Conservation (phyloP, 352 stramenopile genomes). For the Thalassiosira gravida region DNA sequence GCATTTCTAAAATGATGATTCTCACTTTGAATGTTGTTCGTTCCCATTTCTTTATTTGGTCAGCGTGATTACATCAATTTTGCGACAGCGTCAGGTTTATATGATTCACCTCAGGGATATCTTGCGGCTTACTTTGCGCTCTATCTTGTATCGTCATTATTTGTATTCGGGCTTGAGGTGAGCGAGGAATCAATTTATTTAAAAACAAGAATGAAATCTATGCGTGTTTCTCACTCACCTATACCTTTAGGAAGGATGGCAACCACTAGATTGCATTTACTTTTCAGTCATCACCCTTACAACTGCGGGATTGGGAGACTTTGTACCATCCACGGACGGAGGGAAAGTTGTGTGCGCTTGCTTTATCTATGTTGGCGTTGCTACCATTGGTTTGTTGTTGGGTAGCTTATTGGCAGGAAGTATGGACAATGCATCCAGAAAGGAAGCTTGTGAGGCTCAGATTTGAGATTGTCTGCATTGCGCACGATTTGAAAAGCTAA, state of each 20-base stretch:
- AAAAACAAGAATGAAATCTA: too few species aligned
- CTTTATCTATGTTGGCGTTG: constrained; percentile 86
- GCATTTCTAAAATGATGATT: background rate
- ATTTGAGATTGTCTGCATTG: constrained; percentile 81
- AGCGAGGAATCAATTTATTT: constrained; percentile 1
- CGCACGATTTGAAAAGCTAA: constrained; percentile 52
- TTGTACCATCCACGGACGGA: constrained; percentile 73
- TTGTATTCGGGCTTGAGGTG: constrained; percentile 83
- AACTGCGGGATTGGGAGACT: constrained; percentile 77
- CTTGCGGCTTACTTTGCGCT: constrained; percentile 79
- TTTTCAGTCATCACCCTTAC: constrained; percentile 85
- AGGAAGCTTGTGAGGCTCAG: constrained; percentile 65
- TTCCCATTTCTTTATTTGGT: constrained; percentile 15
- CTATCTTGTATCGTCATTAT: constrained; percentile 80
- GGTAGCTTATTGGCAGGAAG: constrained; percentile 81
- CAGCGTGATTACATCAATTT: constrained; percentile 80
- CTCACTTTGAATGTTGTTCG: background rate
- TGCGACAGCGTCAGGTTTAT: constrained; percentile 63
- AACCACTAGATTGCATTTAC: constrained; percentile 83
- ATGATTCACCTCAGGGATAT: constrained; percentile 71
- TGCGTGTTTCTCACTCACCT: background rate
- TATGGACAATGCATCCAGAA: constrained; percentile 72
- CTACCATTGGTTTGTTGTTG: constrained; percentile 85
- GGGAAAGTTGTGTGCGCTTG: constrained; percentile 84
- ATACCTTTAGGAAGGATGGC: constrained; percentile 76